phyloP scores from a whole-genome alignment of 768 basidiomycete genomes.

The Hirschioporus abietinus region DNA sequence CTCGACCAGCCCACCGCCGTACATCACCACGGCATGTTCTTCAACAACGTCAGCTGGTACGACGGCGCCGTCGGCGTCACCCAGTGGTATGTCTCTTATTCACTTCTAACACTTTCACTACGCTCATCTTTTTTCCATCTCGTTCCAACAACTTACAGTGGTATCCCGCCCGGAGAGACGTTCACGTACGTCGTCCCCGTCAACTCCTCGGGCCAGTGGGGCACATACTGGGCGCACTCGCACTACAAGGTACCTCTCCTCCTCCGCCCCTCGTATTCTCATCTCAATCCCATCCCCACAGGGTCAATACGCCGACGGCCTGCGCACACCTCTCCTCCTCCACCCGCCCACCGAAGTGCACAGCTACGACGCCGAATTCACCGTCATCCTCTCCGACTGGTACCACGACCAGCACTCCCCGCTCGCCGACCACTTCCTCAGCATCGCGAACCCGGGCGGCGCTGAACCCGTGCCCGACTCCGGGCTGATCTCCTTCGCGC shows the following conservation, averaged over 20 bases:
- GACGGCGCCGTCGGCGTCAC: constrained; percentile 82
- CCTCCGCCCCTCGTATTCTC: not conserved
- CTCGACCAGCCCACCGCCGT: constrained; percentile 63
- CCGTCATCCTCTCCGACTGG: constrained; percentile 86
- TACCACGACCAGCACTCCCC: constrained; percentile 72
- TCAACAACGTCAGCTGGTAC: constrained; percentile 82
- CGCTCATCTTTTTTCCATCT: too few species aligned
- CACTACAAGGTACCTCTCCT: constrained; percentile 45
- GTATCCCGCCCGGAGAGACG: constrained; percentile 67
- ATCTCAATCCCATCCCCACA: constrained; percentile 19
- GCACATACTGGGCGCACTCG: constrained; percentile 79
- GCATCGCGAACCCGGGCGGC: constrained; percentile 70
- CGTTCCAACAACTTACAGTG: constrained; percentile 38
- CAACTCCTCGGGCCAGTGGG: constrained; percentile 63
- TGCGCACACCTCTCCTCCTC: constrained; percentile 81
- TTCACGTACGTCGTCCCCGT: constrained; percentile 75
- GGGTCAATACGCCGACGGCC: constrained; percentile 91
- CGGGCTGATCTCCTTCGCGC: constrained; percentile 77
- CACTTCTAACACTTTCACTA: not conserved
- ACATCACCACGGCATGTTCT: constrained; percentile 95
- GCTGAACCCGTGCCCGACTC: constrained; percentile 76
- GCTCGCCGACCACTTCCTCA: constrained; percentile 65
- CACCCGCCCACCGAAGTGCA: constrained; percentile 63
- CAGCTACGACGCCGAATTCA: constrained; percentile 86
- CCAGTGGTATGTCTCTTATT: constrained; percentile 68